A percentile compares a stretch with the other conserved stretches of the same genome.
Evolutionary conservation across 2,329 filamentous ascomycete genomes (phyloP).

Genomic region (Penicillium sumatraense): DNA sequence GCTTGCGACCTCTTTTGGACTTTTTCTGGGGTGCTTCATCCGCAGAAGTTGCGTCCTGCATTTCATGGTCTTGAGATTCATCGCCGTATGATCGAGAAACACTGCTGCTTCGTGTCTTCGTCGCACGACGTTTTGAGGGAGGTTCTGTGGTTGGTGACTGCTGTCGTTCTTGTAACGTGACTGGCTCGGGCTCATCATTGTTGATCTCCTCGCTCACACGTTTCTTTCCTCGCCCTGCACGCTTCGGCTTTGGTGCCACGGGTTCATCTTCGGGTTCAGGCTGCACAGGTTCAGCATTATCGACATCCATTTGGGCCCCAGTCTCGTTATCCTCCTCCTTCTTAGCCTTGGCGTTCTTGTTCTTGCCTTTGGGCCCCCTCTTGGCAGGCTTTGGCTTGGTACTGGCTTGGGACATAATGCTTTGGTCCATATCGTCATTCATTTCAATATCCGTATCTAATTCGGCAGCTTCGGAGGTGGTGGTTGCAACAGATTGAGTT

Average conservation of each 20-base stretch:
- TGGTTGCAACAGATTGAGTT: slow-evolving; percentile 53
- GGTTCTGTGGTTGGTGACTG: slow-evolving; percentile 35
- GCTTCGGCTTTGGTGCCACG: slow-evolving; percentile 39
- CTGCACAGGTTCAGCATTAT: slow-evolving; percentile 29
- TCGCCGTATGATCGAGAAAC: slow-evolving; percentile 41
- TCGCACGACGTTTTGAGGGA: slow-evolving; percentile 64
- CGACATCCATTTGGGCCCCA: slow-evolving; percentile 34
- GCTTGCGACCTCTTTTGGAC: slow-evolving; percentile 52
- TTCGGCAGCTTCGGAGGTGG: slow-evolving; percentile 49
- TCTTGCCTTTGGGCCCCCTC: slow-evolving; percentile 42
- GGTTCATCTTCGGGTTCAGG: slow-evolving; percentile 24
- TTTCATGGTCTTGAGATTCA: slow-evolving; percentile 43
- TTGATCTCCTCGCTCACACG: slow-evolving; percentile 63
- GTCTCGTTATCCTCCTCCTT: slow-evolving; percentile 53
- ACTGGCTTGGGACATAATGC: slow-evolving; percentile 55
- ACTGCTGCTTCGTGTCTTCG: slow-evolving; percentile 56
- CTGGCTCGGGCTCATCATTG: slow-evolving; percentile 8
- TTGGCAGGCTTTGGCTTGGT: slow-evolving; percentile 59
- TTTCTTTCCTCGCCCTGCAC: slow-evolving; percentile 59
- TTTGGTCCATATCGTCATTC: slow-evolving; percentile 62
- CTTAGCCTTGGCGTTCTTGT: slow-evolving; percentile 37
- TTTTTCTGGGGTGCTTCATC: slow-evolving; percentile 31
- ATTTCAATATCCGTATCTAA: slow-evolving; percentile 45
- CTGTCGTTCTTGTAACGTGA: slow-evolving; percentile 19
- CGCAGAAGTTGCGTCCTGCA: slow-evolving; percentile 31